These are phyloP conservation scores for Liriodendron chinense DNA, from an alignment of 164 flowering plant genomes.

Conservation along the genomic window DNA sequence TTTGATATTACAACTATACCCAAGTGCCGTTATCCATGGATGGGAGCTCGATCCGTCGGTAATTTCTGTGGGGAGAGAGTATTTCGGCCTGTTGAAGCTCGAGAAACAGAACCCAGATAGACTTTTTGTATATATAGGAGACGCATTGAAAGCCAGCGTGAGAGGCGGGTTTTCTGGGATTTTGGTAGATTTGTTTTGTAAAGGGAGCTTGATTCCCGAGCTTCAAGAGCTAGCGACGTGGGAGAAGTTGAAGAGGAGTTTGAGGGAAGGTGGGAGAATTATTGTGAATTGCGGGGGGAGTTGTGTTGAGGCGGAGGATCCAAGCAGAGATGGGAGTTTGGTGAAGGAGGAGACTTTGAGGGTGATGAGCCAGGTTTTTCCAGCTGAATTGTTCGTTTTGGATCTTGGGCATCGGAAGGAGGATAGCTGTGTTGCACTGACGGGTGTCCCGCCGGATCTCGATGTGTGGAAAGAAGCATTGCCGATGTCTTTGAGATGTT, in stretches of 20 bases:
- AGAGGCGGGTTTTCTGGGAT: slow-evolving; percentile 58
- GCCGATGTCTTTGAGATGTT: slow-evolving; percentile 43
- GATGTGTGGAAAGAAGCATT: slow-evolving; percentile 52
- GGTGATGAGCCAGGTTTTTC: slow-evolving; percentile 65
- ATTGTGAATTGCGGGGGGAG: slow-evolving; percentile 96
- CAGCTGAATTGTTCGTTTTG: slow-evolving; percentile 46
- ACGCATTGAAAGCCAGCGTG: slow-evolving; percentile 54
- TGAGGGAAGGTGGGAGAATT: slow-evolving; percentile 84
- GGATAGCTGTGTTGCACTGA: slow-evolving; percentile 72
- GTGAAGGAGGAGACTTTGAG: slow-evolving; percentile 71
- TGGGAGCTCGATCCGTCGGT: slow-evolving; percentile 93
- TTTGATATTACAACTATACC: slow-evolving; percentile 55
- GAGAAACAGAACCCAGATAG: slow-evolving; percentile 44
- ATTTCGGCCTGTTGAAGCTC: slow-evolving; percentile 55
- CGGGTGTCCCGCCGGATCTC: slow-evolving; percentile 57
- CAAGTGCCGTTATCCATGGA: slow-evolving; percentile 54
- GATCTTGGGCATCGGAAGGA: slow-evolving; percentile 53
- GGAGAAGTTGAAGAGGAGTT: slow-evolving; percentile 43
- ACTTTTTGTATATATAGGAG: slow-evolving; percentile 57
- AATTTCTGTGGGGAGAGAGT: slow-evolving; percentile 70
- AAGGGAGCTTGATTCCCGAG: slow-evolving; percentile 60
- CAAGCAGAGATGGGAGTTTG: slow-evolving; percentile 50
- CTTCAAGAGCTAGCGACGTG: slow-evolving; percentile 53
- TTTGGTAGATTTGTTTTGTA: slow-evolving; percentile 53
- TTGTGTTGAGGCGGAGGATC: slow-evolving; percentile 84